Conservation (phyloP, 2,329 filamentous ascomycete species). For the Aspergillus terreus region DNA sequence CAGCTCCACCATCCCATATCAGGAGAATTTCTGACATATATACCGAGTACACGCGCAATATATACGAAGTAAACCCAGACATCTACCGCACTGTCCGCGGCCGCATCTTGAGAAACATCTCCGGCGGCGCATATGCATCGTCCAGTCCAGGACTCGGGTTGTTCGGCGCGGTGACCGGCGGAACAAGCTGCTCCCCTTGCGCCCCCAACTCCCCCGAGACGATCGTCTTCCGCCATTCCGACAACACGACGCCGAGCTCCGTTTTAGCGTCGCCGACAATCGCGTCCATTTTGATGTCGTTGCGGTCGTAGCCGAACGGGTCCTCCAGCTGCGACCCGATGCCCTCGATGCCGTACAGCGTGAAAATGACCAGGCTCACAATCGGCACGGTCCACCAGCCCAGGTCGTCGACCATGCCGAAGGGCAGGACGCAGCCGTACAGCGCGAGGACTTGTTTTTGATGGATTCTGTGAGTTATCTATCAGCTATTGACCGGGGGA, state of each 20-base stretch:
- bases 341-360: slow-evolving; percentile 61
- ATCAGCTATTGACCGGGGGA: not conserved
- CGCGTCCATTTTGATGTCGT: slow-evolving; percentile 66
- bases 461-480: slow-evolving; percentile 49
- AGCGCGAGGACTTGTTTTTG: slow-evolving; percentile 61
- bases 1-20: no score
- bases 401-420: slow-evolving; percentile 61
- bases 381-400: slow-evolving; percentile 61
- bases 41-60: no score
- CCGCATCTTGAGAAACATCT: slow-evolving; percentile 28
- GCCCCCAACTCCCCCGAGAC: slow-evolving; percentile 10
- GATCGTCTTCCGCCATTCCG: slow-evolving; percentile 51
- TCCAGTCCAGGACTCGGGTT: slow-evolving; percentile 6
- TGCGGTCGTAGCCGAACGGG: slow-evolving; percentile 63
- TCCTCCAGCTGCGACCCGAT: slow-evolving; percentile 63
- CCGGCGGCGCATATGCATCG: slow-evolving; percentile 20
- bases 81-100: slow-evolving; percentile 8
- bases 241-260: slow-evolving; percentile 56
- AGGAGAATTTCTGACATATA: no score
- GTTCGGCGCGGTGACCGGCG: not conserved
- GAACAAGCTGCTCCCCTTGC: not conserved
- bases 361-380: slow-evolving; percentile 59
- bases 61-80: not conserved
- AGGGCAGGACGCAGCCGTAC: slow-evolving; percentile 59
- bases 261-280: slow-evolving; percentile 58